phyloP scores from a whole-genome alignment of 2,329 filamentous ascomycete species.

The Botrytis medusae region DNA sequence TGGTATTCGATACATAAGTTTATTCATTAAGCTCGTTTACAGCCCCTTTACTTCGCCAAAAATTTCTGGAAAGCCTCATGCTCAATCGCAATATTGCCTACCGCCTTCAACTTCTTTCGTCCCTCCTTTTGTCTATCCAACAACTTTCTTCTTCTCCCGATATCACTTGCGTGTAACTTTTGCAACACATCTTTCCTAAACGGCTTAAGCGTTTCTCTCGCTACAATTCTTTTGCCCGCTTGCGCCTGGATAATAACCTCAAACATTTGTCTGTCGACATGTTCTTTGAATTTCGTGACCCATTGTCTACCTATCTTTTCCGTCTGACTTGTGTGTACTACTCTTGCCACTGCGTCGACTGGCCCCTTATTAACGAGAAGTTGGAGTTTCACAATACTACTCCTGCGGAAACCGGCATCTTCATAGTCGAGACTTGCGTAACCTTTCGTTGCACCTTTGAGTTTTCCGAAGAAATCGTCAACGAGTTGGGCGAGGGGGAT shows the following conservation, averaged over 20 bases:
- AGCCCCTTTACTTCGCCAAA: slow-evolving; percentile 64
- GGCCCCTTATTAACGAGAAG: slow-evolving; percentile 90
- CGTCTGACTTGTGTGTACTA: slow-evolving; percentile 80
- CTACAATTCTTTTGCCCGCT: slow-evolving; percentile 78
- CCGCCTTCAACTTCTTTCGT: slow-evolving; percentile 77
- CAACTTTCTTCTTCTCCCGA: slow-evolving; percentile 78
- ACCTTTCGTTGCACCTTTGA: slow-evolving; percentile 91
- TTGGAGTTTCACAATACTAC: slow-evolving; percentile 83
- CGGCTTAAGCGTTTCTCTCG: slow-evolving; percentile 91
- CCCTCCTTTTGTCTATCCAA: slow-evolving; percentile 97
- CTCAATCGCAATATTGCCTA: slow-evolving; percentile 94
- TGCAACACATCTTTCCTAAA: slow-evolving; percentile 93
- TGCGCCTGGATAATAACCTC: slow-evolving; percentile 94
- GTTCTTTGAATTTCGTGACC: slow-evolving; percentile 96
- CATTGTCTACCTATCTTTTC: slow-evolving; percentile 79
- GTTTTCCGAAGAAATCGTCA: slow-evolving; percentile 94
- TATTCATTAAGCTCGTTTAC: background rate
- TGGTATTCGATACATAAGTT: background rate
- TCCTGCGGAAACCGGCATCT: slow-evolving; percentile 82
- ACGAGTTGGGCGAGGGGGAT: slow-evolving; percentile 87
- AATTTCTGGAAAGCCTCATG: slow-evolving; percentile 95
- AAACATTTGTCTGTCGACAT: slow-evolving; percentile 95
- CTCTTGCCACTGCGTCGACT: slow-evolving; percentile 90
- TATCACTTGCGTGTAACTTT: slow-evolving; percentile 90
- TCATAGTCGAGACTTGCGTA: slow-evolving; percentile 97